Conservation (phyloP, 2,329 filamentous ascomycete genomes). For the Diaporthe citri region DNA sequence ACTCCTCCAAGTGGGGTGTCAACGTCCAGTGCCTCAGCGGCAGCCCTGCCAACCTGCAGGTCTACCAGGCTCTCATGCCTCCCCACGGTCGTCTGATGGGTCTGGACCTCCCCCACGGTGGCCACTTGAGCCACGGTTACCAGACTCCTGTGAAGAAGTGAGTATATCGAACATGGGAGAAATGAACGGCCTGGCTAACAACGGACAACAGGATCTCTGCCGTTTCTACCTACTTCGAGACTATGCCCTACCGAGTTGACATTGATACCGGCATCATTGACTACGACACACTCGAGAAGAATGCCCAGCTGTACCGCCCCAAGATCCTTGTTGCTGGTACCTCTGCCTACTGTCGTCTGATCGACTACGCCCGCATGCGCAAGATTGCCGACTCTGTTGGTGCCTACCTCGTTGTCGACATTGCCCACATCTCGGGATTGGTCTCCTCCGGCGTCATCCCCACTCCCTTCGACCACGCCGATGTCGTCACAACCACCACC, state of each 20-base stretch:
- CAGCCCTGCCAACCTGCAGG: conserved; percentile 96
- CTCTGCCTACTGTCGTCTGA: conserved; percentile 97
- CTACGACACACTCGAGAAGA: conserved; percentile 92
- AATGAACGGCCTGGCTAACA: conserved; percentile 12
- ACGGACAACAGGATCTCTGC: conserved; percentile 79
- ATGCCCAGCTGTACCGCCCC: conserved; percentile 91
- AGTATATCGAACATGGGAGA: conserved; percentile 48
- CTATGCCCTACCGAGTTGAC: conserved; percentile 93
- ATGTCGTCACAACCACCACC: conserved; percentile 97
- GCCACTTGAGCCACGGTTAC: conserved; percentile 96
- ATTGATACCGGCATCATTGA: conserved; percentile 95
- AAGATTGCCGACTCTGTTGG: conserved; percentile 94
- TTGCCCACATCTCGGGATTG: conserved; percentile 98
- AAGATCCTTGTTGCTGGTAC: conserved; percentile 97
- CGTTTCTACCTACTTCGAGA: conserved; percentile 99
- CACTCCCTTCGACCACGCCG: conserved; percentile 90
- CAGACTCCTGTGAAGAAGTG: conserved; percentile 94
- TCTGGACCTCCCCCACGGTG: conserved; percentile 92
- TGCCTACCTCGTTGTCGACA: conserved; percentile 95
- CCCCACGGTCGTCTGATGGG: conserved; percentile 98
- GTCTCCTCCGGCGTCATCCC: conserved; percentile 94
- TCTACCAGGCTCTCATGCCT: conserved; percentile 97
- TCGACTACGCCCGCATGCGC: conserved; percentile 97
- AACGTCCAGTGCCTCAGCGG: conserved; percentile 96
- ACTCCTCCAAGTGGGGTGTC: conserved; percentile 94